Conservation (phyloP, 768 basidiomycete genomes). For the Leucocoprinus leucothites region DNA sequence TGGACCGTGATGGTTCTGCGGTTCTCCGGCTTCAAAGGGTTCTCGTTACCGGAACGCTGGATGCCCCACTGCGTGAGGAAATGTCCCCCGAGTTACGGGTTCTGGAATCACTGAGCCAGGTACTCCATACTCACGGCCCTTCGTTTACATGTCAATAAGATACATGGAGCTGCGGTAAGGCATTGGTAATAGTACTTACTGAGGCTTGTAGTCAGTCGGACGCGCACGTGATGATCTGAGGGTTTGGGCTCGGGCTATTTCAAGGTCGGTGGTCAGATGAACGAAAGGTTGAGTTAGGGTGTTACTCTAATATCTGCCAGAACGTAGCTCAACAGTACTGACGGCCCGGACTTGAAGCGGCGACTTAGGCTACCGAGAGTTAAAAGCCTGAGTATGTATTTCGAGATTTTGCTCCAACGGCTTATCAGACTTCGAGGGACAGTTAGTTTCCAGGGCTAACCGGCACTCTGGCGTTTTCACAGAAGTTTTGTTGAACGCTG, state of each 20-base stretch:
- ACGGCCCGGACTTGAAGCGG: background rate
- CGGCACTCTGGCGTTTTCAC: background rate
- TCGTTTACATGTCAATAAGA: background rate
- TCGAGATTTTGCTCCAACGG: background rate
- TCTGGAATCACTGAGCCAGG: background rate
- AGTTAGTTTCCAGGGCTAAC: background rate
- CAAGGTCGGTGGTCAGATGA: background rate
- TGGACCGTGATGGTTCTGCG: background rate
- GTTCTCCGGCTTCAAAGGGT: background rate
- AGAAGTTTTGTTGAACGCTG: background rate
- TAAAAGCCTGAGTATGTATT: background rate
- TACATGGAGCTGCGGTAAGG: background rate
- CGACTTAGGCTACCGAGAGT: background rate
- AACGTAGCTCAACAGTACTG: background rate
- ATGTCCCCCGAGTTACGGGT: background rate
- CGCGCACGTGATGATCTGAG: background rate
- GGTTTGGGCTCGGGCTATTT: background rate
- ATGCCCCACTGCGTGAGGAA: constrained; percentile 5
- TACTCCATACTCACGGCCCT: background rate
- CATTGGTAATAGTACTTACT: background rate
- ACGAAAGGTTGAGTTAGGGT: background rate
- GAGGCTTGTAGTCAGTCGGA: background rate
- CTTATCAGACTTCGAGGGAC: background rate
- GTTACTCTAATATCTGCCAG: background rate
- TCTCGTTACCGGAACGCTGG: background rate